Evolutionary conservation across 164 flowering plant genomes (phyloP), one percentile per base, ranked within the genome.

Genomic region (Vitis cinerea): DNA sequence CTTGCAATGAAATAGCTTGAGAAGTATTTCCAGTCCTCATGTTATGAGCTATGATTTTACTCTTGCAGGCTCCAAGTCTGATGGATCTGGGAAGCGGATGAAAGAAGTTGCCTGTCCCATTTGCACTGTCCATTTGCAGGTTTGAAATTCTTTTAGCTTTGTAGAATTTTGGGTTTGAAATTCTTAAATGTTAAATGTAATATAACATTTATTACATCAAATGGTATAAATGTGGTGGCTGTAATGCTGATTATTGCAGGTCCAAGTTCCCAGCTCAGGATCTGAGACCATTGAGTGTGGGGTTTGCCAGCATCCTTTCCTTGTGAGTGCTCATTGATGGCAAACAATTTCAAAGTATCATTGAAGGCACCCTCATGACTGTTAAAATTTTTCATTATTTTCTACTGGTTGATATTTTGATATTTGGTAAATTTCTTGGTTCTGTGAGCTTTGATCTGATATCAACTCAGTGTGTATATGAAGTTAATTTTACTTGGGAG

Each of bases 91-190:
- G 44, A 88, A 74, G 73, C 82, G 92, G 68, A 96, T 90, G 98
- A 87, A 77, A 72, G 99, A 96, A 82, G 98, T 96, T 80, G 99
- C 93, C 15, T 93, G 99, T 71, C 98, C 99, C 52, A 91, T 81
- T 16, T 93, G 97, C 79, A 96, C 98, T 2, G 99, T 96, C 55
- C 99, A 96, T 82, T 83, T 96, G 71, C 99, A 93, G 98, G 99
- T 92, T 64, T 15, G 67, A 14, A 59, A n/a, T 50, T 29, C 17
- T 59, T 1, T 50, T 23, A 23, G 27, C 27, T 23, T 23, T 23
- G 2, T 23, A 23, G 27, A 23, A 23, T 23, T 23, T 23, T 23
- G 1, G 27, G 27, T 15, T 54, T 30, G n/a, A 0, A 12, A 64
- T 16, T 44, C 30, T 19, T 23, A 9, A 27, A 10, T 50, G 12